Evolutionary conservation across 176 grass and related monocot species (phyloP).

Genomic region (Lolium rigidum): DNA sequence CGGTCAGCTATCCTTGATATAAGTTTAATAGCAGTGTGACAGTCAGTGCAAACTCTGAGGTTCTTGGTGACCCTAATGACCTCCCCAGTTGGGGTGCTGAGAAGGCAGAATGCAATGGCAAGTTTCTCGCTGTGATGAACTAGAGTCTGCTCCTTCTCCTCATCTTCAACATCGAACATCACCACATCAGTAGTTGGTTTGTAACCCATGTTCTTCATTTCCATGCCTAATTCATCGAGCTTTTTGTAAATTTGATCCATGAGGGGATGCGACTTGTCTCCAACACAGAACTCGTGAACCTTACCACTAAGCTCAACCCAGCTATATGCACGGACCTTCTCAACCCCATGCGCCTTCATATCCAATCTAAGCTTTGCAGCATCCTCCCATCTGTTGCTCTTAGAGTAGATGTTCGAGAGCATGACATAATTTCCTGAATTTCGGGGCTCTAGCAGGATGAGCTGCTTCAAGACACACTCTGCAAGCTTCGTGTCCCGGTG

Average conservation of each 20-base stretch:
- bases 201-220: conserved; percentile 66
- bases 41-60: conserved; percentile 65
- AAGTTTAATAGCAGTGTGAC: conserved; percentile 64
- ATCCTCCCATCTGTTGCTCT: conserved; percentile 61
- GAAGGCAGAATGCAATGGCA: conserved; percentile 66
- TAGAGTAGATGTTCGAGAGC: conserved; percentile 74
- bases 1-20: conserved; percentile 54
- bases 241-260: conserved; percentile 55
- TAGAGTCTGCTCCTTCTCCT: conserved; percentile 68
- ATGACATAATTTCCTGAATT: conserved; percentile 77
- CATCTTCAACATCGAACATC: conserved; percentile 73
- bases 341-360: conserved; percentile 58
- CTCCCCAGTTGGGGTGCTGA: conserved; percentile 44
- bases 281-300: conserved; percentile 63
- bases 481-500: conserved; percentile 48
- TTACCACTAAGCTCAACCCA: conserved; percentile 68
- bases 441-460: conserved; percentile 60
- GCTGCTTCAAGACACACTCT: conserved; percentile 61
- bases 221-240: conserved; percentile 59
- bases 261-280: conserved; percentile 63
- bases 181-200: conserved; percentile 68
- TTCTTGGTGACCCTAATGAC: conserved; percentile 73
- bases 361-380: conserved; percentile 59
- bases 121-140: conserved; percentile 75
- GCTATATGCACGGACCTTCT: conserved; percentile 62